Conservation (phyloP, 2,329 filamentous ascomycete species). For the Microcyclospora tardicrescens region DNA sequence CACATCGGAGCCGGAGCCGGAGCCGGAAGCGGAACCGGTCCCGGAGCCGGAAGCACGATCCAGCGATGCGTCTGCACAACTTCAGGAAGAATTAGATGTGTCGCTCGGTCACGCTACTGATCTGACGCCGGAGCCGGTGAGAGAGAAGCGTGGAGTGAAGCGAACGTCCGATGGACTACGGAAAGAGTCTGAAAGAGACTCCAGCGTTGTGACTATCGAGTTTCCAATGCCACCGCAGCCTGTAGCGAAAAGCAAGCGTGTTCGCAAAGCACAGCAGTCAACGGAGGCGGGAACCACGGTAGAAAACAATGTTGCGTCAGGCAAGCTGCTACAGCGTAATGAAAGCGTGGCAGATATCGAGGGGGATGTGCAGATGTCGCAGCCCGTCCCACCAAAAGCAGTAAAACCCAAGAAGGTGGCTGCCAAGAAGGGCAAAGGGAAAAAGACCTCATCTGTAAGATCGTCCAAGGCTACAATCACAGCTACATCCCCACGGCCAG, state of each 20-base stretch:
- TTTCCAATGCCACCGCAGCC: constrained; percentile 18
- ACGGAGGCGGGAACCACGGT: too few relatives aligned
- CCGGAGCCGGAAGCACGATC: constrained; percentile 5
- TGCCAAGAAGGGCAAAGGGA: constrained; percentile 12
- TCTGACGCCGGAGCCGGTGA: constrained; percentile 5
- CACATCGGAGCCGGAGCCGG: constrained; percentile 7
- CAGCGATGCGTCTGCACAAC: constrained; percentile 17
- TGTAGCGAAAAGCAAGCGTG: constrained; percentile 11
- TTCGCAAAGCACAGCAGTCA: constrained; percentile 7
- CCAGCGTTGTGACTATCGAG: constrained; percentile 13
- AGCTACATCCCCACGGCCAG: constrained; percentile 7
- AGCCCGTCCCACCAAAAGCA: background rate
- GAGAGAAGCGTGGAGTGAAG: constrained; percentile 23
- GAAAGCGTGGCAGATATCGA: too few relatives aligned
- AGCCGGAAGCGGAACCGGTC: constrained; percentile 4
- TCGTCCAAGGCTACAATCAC: constrained; percentile 13
- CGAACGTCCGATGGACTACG: constrained; percentile 25
- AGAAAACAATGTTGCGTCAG: too few relatives aligned
- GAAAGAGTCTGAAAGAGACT: constrained; percentile 14
- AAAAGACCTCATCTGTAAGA: constrained; percentile 15
- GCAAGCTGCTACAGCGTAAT: too few relatives aligned
- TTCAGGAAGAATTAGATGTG: constrained; percentile 21
- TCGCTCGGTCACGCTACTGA: constrained; percentile 12
- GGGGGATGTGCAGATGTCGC: constrained; percentile 2
- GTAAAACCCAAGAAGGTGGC: constrained; percentile 14